Base-by-base conservation (phyloP, 1,284 basidiomycete species). In the Phlebopus sp. region DNA sequence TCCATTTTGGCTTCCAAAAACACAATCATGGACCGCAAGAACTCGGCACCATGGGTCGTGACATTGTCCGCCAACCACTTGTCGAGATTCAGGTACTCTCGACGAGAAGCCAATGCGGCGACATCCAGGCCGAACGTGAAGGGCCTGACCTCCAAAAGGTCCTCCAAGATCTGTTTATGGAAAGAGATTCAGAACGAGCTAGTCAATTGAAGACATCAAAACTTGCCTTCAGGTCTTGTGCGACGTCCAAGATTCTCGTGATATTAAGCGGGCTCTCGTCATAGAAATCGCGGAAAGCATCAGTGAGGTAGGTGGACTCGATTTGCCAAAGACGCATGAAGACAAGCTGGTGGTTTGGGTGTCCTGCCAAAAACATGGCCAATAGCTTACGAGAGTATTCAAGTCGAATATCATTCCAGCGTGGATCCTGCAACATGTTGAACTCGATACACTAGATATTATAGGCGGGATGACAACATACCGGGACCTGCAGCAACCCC, bases 311-410 rank as follows among this genome's bases (percentile, higher is more conserved):
- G 0, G 82, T 74, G 1, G 88, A 89, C 59, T 95, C 84, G 42
- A 90, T 89, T 61, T 95, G 90, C 88, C 91, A 96, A 51, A 99
- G 84, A 49, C 92, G 81, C 83, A 96, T 92, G 73, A 99, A 98
- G 49, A 98, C 95, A 18, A 99, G 81, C 57, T 96, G 91, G 58
- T 96, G 91, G 56, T 94, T 94, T 6, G 93, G 92, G 62, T 97
- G 90, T 5, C 92, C 90, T 17, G 83, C 85, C 40, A 99, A 77
- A 75, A 99, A 98, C 82, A 95, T 90, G 37, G 84, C 78, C 42
- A 98, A 75, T 21, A 99, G 77, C 60, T 90, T 90, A 44, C 87
- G 82, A 14, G 90, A 85, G 67, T 98, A 91, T 56, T 94, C 90
- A 29, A 81, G 70, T 38, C 96, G 89, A 40, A 94, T 86, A 15